Percentiles rank a stretch among this genome's conserved stretches.
phyloP scores from a whole-genome alignment of 805 yeast species.

The Jamesozyma jinghongensis region DNA sequence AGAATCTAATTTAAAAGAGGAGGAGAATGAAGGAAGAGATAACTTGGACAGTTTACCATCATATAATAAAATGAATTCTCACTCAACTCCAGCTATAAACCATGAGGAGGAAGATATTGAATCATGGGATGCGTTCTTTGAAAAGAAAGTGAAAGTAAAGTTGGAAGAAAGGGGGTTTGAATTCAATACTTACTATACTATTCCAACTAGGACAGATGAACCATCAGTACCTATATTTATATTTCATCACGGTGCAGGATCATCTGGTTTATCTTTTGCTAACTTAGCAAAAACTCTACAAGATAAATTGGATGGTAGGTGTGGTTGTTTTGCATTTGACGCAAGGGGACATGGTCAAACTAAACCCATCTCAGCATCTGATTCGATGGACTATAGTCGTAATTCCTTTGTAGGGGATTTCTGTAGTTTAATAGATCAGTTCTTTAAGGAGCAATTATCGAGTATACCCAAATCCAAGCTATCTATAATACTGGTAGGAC shows the following conservation, averaged over 20 bases:
- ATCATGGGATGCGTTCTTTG: conserved; percentile 22
- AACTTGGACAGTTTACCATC: conserved; percentile 1
- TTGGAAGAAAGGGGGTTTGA: conserved; percentile 12
- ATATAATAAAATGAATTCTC: background rate
- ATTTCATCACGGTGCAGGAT: conserved; percentile 94
- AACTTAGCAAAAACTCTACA: conserved; percentile 34
- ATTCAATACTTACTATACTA: conserved; percentile 50
- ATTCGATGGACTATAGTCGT: conserved; percentile 32
- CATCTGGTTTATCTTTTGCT: conserved; percentile 73
- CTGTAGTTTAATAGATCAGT: conserved; percentile 35
- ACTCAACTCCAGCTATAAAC: no score
- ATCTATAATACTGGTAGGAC: conserved; percentile 63
- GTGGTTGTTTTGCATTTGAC: conserved; percentile 69
- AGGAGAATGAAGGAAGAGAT: conserved; percentile 4
- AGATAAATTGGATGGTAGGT: conserved; percentile 29
- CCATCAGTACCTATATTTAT: conserved; percentile 48
- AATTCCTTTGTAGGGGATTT: conserved; percentile 53
- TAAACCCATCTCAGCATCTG: conserved; percentile 18
- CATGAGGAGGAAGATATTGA: background rate
- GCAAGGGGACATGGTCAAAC: conserved; percentile 79
- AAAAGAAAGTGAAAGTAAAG: conserved; percentile 9
- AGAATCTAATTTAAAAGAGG: background rate
- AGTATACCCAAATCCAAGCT: conserved; percentile 9
- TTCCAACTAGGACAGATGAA: conserved; percentile 34
- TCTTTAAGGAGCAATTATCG: conserved; percentile 22